A percentile compares a stretch with the other conserved stretches of the same genome.
Conservation (phyloP, 2,329 filamentous ascomycete genomes). For the Scedosporium dehoogii region DNA sequence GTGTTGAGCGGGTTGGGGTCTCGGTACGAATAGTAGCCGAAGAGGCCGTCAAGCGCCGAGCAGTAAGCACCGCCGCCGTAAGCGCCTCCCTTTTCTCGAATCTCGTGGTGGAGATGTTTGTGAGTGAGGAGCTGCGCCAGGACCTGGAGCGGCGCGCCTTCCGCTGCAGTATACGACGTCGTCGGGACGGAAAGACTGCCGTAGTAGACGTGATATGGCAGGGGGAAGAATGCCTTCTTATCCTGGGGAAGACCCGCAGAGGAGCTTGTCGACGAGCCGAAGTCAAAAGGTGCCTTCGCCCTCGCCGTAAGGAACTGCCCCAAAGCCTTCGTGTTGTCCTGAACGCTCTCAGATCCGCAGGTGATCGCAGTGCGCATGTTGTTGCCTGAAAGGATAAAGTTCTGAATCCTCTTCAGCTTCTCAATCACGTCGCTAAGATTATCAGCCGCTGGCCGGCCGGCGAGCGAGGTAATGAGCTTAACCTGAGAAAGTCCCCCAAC, state of each 20-base stretch:
- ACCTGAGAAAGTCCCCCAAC: constrained; percentile 87
- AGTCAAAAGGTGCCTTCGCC: neutral
- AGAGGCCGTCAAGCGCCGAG: constrained; percentile 69
- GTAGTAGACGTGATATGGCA: constrained; percentile 97
- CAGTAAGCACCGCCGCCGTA: constrained; percentile 89
- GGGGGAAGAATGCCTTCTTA: constrained; percentile 76
- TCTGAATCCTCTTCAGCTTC: constrained; percentile 79
- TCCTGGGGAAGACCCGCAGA: constrained; percentile 23
- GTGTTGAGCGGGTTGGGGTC: constrained; percentile 92
- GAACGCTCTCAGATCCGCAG: constrained; percentile 66
- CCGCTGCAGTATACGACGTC: constrained; percentile 66
- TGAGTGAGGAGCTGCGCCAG: constrained; percentile 89
- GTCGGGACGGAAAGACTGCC: constrained; percentile 75
- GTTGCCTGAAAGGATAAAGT: constrained; percentile 59
- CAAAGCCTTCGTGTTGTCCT: constrained; percentile 61
- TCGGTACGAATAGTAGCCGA: constrained; percentile 93
- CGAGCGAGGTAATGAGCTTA: constrained; percentile 70
- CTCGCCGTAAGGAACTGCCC: constrained; percentile 52
- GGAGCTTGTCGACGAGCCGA: neutral
- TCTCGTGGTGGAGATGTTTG: constrained; percentile 94
- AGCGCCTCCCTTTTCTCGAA: constrained; percentile 92
- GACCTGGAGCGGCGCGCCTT: constrained; percentile 74
- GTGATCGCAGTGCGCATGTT: constrained; percentile 74
- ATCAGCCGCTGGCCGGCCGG: constrained; percentile 59
- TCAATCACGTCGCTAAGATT: constrained; percentile 64